Conservation (phyloP, 352 stramenopile genomes). For the Detonula confervacea region DNA sequence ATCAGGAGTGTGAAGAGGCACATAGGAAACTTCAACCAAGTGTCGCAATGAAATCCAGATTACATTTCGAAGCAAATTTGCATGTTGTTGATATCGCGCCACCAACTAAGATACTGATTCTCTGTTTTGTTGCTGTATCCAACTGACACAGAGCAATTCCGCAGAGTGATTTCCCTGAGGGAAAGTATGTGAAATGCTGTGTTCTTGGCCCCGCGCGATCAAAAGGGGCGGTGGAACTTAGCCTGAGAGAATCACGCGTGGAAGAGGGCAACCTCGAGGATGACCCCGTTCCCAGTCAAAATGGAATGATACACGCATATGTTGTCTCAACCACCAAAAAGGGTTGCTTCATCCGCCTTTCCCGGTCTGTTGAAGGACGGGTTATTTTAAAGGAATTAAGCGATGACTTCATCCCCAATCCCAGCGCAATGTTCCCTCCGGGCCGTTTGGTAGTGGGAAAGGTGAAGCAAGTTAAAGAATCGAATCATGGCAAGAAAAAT, state of each 20-base stretch:
- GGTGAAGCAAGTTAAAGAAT: conserved; percentile 89
- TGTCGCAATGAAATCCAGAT: conserved; percentile 84
- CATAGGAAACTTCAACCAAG: conserved; percentile 43
- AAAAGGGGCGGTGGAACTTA: conserved; percentile 70
- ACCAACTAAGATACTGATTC: too few species aligned
- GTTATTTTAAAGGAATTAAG: conserved; percentile 95
- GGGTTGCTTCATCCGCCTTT: conserved; percentile 93
- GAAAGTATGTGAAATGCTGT: conserved; percentile 74
- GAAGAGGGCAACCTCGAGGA: conserved; percentile 69
- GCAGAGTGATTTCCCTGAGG: conserved; percentile 62
- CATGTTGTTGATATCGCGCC: too few species aligned
- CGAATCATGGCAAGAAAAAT: conserved; percentile 48
- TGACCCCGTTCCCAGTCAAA: conserved; percentile 81
- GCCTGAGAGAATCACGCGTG: conserved; percentile 68
- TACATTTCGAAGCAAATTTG: conserved; percentile 56
- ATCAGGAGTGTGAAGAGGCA: conserved; percentile 83
- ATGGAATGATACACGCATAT: conserved; percentile 90
- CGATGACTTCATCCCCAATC: conserved; percentile 94
- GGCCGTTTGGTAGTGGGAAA: conserved; percentile 94
- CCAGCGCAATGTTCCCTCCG: conserved; percentile 88
- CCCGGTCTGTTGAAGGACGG: conserved; percentile 88
- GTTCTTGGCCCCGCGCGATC: conserved; percentile 61
- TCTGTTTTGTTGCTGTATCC: too few species aligned
- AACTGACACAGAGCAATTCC: too few species aligned
- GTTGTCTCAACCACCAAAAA: conserved; percentile 91